Evolutionary conservation across 208 protist species (phyloP).

Genomic region (Acanthamoeba polyphaga): DNA sequence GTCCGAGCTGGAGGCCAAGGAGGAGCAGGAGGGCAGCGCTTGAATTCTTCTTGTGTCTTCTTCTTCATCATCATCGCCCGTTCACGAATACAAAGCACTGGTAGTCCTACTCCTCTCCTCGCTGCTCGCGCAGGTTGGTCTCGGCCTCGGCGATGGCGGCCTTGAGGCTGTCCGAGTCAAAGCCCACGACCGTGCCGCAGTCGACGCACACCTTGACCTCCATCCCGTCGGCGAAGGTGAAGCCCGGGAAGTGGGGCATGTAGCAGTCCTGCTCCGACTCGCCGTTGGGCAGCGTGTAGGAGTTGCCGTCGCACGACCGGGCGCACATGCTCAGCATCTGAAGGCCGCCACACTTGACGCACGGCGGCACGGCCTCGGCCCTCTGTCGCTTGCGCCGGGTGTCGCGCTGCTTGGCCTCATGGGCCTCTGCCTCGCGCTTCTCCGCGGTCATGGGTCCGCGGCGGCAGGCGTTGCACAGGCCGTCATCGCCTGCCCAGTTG

Average conservation of each 20-base stretch:
- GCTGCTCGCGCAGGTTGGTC: not conserved
- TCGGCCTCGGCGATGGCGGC: not conserved
- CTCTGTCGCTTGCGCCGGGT: not conserved
- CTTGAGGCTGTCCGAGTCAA: not conserved
- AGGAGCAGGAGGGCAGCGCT: conserved; percentile 5
- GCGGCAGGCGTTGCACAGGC: not conserved
- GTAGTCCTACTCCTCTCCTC: not conserved
- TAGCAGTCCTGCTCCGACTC: not conserved
- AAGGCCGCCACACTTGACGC: not conserved
- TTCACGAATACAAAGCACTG: too few species aligned
- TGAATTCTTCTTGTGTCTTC: not conserved
- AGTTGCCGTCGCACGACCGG: not conserved
- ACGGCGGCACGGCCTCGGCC: not conserved
- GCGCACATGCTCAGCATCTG: not conserved
- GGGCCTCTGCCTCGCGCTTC: not conserved
- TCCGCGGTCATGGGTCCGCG: not conserved
- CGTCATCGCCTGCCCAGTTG: not conserved
- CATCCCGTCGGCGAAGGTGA: conserved; percentile 3
- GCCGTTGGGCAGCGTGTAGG: not conserved
- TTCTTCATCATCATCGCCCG: too few species aligned
- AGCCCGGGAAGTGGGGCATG: not conserved
- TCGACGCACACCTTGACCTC: conserved; percentile 4
- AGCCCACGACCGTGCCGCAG: conserved; percentile 1
- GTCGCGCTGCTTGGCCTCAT: not conserved
- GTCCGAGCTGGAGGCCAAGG: conserved; percentile 1